Conservation (phyloP, 192 early-diverging fungal genomes). For the Kickxella alabastrina region DNA sequence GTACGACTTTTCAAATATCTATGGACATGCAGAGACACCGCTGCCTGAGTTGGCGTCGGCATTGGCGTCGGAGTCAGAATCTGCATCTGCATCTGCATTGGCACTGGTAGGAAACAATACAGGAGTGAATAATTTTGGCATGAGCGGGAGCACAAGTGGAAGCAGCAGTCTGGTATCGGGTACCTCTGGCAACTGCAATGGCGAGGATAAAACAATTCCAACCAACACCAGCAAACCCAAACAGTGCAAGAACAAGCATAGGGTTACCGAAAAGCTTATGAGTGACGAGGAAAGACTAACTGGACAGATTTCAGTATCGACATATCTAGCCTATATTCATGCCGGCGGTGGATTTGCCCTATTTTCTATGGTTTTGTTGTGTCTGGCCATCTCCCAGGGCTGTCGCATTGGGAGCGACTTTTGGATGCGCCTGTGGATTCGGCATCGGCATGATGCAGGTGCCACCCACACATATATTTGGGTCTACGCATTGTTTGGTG, state of each 20-base stretch:
- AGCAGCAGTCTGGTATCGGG: neutral
- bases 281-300: constrained; percentile 74
- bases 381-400: constrained; percentile 22
- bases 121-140: neutral
- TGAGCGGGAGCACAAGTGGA: neutral
- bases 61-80: neutral
- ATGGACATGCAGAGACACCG: no score
- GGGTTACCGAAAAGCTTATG: constrained; percentile 58
- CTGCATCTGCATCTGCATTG: neutral
- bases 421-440: constrained; percentile 67
- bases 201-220: neutral
- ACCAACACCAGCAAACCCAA: constrained; percentile 3
- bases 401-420: constrained; percentile 51
- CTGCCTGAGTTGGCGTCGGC: neutral
- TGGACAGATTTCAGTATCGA: constrained; percentile 57
- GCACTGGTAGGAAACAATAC: neutral
- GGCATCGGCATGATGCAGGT: constrained; percentile 21
- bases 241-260: neutral
- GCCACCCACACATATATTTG: constrained; percentile 53
- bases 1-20: neutral
- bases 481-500: constrained; percentile 64
- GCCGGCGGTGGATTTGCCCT: constrained; percentile 25
- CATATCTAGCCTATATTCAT: constrained; percentile 60
- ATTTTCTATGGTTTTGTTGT: constrained; percentile 17
- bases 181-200: neutral